Percentiles rank a stretch among this genome's conserved stretches.
Conservation (phyloP, 2,329 filamentous ascomycete genomes). For the Colletotrichum horii region DNA sequence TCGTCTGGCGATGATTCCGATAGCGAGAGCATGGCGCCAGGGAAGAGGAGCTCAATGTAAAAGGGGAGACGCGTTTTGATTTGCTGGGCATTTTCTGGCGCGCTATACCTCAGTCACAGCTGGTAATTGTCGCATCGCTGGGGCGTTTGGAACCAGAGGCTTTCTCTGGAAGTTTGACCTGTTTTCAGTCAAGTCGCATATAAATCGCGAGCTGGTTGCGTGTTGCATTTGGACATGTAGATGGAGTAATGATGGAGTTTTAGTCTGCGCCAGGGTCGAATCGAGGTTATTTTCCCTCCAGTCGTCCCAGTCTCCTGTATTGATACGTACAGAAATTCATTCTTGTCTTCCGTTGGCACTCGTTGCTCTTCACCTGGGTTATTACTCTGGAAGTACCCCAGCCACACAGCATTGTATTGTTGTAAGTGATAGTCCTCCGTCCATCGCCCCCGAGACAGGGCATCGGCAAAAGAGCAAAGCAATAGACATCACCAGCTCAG, state of each 20-base stretch:
- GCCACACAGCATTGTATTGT: neutral
- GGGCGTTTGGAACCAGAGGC: conserved; percentile 14
- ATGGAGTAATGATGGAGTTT: conserved; percentile 16
- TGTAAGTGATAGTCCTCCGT: neutral
- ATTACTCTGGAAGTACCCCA: neutral
- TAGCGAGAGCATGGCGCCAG: conserved; percentile 27
- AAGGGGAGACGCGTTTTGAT: conserved; percentile 11
- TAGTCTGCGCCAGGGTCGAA: neutral
- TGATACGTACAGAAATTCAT: neutral
- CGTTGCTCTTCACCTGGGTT: neutral
- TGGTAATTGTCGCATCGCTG: conserved; percentile 6
- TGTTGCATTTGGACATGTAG: conserved; percentile 9
- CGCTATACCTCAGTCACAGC: conserved; percentile 19
- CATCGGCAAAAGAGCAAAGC: neutral
- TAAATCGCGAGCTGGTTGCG: conserved; percentile 2
- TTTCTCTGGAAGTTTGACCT: neutral
- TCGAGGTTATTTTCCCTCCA: neutral
- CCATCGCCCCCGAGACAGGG: neutral
- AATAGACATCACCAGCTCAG: neutral
- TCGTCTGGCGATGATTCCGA: conserved; percentile 34
- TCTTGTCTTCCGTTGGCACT: neutral
- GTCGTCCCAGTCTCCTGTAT: conserved; percentile 7
- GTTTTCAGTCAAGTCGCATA: neutral
- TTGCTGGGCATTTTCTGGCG: conserved; percentile 20
- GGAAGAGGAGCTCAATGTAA: conserved; percentile 49